A percentile compares a stretch with the other conserved stretches of the same genome.
Evolutionary conservation across 139 green algal genomes (phyloP).

Genomic region (Zygnema circumcarinatum): DNA sequence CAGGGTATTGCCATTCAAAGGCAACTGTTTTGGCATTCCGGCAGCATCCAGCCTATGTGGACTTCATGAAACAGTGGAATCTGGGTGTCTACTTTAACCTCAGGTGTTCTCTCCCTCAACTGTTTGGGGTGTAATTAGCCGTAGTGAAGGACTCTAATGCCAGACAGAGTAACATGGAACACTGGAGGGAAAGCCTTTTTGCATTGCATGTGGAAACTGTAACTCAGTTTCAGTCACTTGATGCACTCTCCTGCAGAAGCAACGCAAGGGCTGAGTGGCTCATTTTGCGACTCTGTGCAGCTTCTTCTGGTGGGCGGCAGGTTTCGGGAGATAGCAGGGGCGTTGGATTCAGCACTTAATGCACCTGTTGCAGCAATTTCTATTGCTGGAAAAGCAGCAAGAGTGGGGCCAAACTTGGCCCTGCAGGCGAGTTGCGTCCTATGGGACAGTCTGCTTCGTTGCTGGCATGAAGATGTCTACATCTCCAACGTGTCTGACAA

Average conservation of each 20-base stretch:
- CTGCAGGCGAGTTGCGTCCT: constrained; percentile 62
- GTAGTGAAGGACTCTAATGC: no score
- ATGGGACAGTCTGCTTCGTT: constrained; percentile 62
- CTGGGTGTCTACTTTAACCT: constrained; percentile 87
- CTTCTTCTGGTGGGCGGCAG: neutral
- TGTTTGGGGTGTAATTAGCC: no score
- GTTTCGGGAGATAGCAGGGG: constrained; percentile 69
- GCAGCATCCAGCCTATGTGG: constrained; percentile 61
- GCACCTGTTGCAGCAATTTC: neutral
- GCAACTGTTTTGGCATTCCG: constrained; percentile 72
- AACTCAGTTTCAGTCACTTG: no score
- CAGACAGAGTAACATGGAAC: no score
- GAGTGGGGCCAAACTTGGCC: constrained; percentile 4
- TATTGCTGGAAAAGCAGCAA: neutral
- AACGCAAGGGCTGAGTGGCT: neutral
- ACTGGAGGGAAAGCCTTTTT: no score
- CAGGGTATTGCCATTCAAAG: constrained; percentile 58
- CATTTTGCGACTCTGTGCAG: neutral
- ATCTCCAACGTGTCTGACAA: constrained; percentile 79
- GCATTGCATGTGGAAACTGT: no score
- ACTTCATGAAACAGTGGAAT: constrained; percentile 87
- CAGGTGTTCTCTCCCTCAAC: constrained; percentile 9
- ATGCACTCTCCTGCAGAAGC: no score
- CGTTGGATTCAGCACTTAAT: constrained; percentile 65
- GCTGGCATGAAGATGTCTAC: constrained; percentile 69